A percentile compares a stretch with the other conserved stretches of the same genome.
These are phyloP conservation scores for Macrocystidia cucumis DNA, from an alignment of 1,284 basidiomycete genomes.

Conservation along the genomic window DNA sequence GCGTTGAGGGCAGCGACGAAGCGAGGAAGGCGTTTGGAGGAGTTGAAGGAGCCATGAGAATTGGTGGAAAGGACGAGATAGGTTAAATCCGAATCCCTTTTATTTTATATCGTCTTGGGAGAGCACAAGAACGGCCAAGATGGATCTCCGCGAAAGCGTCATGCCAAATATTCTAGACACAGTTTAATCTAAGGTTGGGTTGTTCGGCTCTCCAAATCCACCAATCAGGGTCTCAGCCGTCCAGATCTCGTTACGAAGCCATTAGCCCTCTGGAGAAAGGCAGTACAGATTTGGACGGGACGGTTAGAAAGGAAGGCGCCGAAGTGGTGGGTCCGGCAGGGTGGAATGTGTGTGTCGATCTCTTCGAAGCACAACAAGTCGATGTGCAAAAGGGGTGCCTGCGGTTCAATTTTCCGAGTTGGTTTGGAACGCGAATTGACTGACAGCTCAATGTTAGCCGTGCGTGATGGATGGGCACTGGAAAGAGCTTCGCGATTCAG, in stretches of 20 bases:
- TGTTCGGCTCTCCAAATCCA: slow-evolving; percentile 22
- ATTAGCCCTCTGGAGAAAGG: slow-evolving; percentile 27
- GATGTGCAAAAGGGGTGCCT: too few relatives aligned
- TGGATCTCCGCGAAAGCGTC: slow-evolving; percentile 17
- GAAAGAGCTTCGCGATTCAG: too few relatives aligned
- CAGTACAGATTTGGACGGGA: slow-evolving; percentile 21
- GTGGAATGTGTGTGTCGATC: not conserved
- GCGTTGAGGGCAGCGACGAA: slow-evolving; percentile 8
- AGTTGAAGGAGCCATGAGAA: slow-evolving; percentile 13
- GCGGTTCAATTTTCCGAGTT: too few relatives aligned
- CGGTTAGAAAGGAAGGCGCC: slow-evolving; percentile 16
- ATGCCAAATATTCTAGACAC: slow-evolving; percentile 6
- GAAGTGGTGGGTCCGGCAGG: slow-evolving; percentile 9
- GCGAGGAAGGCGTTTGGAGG: slow-evolving; percentile 8
- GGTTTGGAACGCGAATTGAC: too few relatives aligned
- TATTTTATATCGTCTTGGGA: slow-evolving; percentile 21
- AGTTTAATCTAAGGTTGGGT: slow-evolving; percentile 11
- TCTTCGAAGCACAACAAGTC: too few relatives aligned
- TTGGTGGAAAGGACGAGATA: slow-evolving; percentile 4
- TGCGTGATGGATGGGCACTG: too few relatives aligned
- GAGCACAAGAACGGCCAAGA: slow-evolving; percentile 15
- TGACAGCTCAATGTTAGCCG: too few relatives aligned
- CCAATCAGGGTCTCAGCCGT: slow-evolving; percentile 20
- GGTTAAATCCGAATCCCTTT: slow-evolving; percentile 8
- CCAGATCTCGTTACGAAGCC: slow-evolving; percentile 19